phyloP scores from a whole-genome alignment of 352 stramenopile genomes.

The Aphanomyces invadans region DNA sequence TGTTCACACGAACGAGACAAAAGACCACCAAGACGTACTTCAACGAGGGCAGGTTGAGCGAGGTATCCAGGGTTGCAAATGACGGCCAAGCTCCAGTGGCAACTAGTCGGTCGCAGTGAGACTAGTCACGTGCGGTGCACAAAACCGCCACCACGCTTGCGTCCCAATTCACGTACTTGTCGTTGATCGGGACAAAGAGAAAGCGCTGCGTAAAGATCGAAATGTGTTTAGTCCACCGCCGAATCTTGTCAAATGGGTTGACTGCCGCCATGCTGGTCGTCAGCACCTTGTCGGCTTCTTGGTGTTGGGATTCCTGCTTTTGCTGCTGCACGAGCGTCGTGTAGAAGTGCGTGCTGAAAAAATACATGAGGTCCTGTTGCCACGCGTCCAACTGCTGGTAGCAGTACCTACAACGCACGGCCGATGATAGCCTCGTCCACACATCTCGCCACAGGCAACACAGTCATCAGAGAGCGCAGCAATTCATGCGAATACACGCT shows the following conservation, averaged over 20 bases:
- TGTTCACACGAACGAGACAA: too few species aligned
- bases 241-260: slow-evolving; percentile 30
- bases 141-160: too few species aligned
- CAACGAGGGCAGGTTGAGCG: slow-evolving; percentile 1
- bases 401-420: slow-evolving; percentile 17
- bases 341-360: slow-evolving; percentile 96
- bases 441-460: background rate
- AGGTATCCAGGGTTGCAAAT: slow-evolving; percentile 69
- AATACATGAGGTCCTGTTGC: slow-evolving; percentile 70
- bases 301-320: too few species aligned
- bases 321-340: slow-evolving; percentile 57
- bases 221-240: slow-evolving; percentile 75
- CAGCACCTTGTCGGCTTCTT: background rate
- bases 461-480: slow-evolving; percentile 34
- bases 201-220: slow-evolving; percentile 82
- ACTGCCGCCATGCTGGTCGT: slow-evolving; percentile 25
- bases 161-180: slow-evolving; percentile 70
- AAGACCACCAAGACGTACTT: too few species aligned
- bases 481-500: too few species aligned
- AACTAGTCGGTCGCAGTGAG: slow-evolving; percentile 48
- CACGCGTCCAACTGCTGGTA: slow-evolving; percentile 38
- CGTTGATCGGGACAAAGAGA: slow-evolving; percentile 87
- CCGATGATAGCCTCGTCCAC: background rate
- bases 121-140: too few species aligned
- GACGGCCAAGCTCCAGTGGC: slow-evolving; percentile 86